Evolutionary conservation across 2,329 filamentous ascomycete species (phyloP), one percentile per base, ranked within the genome.

Genomic region (Claviceps sorghi): DNA sequence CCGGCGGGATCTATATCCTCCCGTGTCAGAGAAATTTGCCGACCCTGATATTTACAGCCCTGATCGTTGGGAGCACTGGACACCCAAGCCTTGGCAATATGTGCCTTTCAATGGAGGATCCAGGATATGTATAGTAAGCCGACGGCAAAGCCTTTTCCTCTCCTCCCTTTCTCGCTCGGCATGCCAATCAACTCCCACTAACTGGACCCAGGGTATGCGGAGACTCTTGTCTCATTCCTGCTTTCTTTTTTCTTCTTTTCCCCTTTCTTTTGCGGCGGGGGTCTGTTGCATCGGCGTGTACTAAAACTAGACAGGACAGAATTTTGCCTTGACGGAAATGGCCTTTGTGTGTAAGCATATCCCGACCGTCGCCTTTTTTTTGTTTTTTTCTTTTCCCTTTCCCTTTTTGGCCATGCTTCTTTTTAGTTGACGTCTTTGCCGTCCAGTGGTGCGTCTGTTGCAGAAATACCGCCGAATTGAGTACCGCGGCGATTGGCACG

Each of bases 261-360:
- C n/a, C n/a, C n/a, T n/a, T n/a, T n/a, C n/a, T n/a, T n/a, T n/a
- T n/a, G 26, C 26, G 26, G 26, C 26, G 26, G 5, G 26, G 26
- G 26, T 26, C n/a, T 26, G 26, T 26, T 44, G 3, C 8, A 44
- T 44, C 8, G 13, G 86, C 63, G 82, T 82, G 15, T 84, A 83
- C 1, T 46, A 72, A 84, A 36, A 84, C 86, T 61, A 86, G 84
- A 79, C 88, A 54, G 84, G 85, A 1, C 84, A 91, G 72, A 84
- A 91, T 65, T 91, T 89, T 64, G 87, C 86, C 15, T 68, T 90
- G 47, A 88, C 84, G 0, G 84, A 90, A 71, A 86, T 86, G 71
- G 59, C 58, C 10, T 59, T 57, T 50, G 54, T 50, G 7, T 48
- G 59, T 61, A 42, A 55, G 58, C 32, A 30, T 21, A 9, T 3